Conservation (phyloP, 208 protist genomes). For the Wallacemonas sp. region DNA sequence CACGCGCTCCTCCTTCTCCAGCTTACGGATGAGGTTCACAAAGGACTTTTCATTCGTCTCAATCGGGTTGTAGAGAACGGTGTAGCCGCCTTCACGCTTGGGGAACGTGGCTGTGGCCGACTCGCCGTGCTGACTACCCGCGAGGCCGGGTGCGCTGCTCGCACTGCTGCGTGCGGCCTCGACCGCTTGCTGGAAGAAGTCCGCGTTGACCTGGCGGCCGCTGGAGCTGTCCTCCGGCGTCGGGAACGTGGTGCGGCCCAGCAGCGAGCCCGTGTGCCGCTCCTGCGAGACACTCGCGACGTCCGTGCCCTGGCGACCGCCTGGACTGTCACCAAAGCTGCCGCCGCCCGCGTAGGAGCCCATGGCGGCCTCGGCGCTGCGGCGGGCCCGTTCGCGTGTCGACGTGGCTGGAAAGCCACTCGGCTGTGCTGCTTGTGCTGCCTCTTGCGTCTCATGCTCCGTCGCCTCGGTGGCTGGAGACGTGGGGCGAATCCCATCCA, state of each 20-base stretch:
- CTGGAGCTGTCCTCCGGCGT: constrained; percentile 33
- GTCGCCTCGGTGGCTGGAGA: constrained; percentile 10
- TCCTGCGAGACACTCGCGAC: background rate
- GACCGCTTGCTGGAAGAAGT: constrained; percentile 36
- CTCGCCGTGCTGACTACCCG: constrained; percentile 5
- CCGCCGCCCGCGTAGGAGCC: background rate
- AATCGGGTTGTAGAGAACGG: constrained; percentile 85
- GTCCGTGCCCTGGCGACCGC: constrained; percentile 19
- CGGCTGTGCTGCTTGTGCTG: no score
- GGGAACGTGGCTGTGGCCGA: constrained; percentile 25
- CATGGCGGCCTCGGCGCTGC: constrained; percentile 5
- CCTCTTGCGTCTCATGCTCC: constrained; percentile 17
- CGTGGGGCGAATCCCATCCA: constrained; percentile 19
- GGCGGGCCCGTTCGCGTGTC: background rate
- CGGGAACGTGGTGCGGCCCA: constrained; percentile 37
- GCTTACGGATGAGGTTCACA: constrained; percentile 41
- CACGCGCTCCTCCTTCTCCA: constrained; percentile 63
- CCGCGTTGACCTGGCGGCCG: constrained; percentile 20
- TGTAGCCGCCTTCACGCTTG: constrained; percentile 53
- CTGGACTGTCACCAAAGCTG: no score
- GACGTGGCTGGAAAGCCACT: no score
- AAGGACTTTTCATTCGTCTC: constrained; percentile 70
- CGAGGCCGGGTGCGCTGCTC: constrained; percentile 10
- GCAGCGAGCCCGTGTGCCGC: background rate
- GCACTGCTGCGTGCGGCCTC: constrained; percentile 18